These are phyloP conservation scores for Tinospora cordifolia DNA, from an alignment of 164 flowering plant species.

Conservation along the genomic window DNA sequence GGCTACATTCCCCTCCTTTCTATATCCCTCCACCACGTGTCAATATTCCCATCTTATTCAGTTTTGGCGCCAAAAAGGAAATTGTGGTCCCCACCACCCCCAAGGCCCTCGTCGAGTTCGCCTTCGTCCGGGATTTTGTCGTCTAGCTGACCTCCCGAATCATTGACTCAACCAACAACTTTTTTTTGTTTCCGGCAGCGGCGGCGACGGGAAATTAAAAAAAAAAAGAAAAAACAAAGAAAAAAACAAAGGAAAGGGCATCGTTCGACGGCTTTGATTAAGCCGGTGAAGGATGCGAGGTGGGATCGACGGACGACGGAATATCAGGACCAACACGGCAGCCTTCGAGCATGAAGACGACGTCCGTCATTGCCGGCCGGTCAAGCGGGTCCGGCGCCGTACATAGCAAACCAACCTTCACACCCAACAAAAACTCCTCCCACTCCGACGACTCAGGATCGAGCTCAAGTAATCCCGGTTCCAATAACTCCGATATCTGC, in stretches of 20 bases:
- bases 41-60: background rate
- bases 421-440: conserved; percentile 91
- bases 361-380: conserved; percentile 78
- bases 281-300: conserved; percentile 66
- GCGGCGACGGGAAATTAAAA: background rate
- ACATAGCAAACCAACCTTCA: conserved; percentile 85
- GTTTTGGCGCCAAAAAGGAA: conserved; percentile 8
- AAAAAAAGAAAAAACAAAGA: background rate
- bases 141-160: background rate
- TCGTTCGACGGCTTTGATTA: conserved; percentile 5
- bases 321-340: conserved; percentile 83
- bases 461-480: conserved; percentile 78
- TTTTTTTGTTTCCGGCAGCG: background rate
- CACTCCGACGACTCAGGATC: conserved; percentile 97
- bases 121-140: background rate
- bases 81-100: background rate
- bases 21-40: background rate
- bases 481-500: conserved; percentile 69
- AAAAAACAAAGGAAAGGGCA: no score
- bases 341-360: conserved; percentile 97
- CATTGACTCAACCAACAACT: background rate
- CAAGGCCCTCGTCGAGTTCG: background rate
- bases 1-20: conserved; percentile 13
- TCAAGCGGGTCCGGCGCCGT: conserved; percentile 80
- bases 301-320: conserved; percentile 73